Conservation (phyloP, 148 eudicot genomes). For the Rhododendron mucronatum region DNA sequence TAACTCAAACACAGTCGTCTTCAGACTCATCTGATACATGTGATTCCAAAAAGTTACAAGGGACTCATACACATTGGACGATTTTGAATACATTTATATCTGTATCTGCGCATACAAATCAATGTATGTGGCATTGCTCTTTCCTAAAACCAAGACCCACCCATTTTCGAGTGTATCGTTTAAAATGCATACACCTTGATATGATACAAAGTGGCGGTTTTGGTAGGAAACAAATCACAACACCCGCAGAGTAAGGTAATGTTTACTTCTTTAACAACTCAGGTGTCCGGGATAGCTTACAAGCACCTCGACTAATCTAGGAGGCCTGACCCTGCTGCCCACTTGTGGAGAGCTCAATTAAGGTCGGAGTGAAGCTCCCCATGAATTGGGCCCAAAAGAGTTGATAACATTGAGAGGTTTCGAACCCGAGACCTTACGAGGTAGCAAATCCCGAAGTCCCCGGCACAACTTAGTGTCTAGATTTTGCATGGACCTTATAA, state of each 20-base stretch:
- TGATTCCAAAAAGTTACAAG: background rate
- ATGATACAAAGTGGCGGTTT: background rate
- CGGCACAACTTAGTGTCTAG: background rate
- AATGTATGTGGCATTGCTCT: background rate
- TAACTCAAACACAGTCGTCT: background rate
- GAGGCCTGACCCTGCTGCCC: accelerated
- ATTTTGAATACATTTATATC: background rate
- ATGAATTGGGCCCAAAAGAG: too few relatives aligned
- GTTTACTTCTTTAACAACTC: too few relatives aligned
- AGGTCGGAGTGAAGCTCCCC: background rate
- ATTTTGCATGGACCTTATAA: background rate
- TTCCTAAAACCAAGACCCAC: background rate
- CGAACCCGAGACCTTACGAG: background rate
- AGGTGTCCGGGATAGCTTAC: too few relatives aligned
- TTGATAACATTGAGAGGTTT: too few relatives aligned
- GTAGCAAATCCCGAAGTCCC: background rate
- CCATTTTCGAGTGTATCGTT: background rate
- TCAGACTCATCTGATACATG: background rate
- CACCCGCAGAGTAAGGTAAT: background rate
- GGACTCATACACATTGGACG: background rate
- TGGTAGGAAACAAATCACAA: background rate
- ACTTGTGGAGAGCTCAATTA: too few relatives aligned
- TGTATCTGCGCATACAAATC: background rate
- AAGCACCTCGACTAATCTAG: background rate
- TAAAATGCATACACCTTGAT: background rate